Evolutionary conservation across 805 yeast species (phyloP).

Genomic region (Myxozyma kluyveri): DNA sequence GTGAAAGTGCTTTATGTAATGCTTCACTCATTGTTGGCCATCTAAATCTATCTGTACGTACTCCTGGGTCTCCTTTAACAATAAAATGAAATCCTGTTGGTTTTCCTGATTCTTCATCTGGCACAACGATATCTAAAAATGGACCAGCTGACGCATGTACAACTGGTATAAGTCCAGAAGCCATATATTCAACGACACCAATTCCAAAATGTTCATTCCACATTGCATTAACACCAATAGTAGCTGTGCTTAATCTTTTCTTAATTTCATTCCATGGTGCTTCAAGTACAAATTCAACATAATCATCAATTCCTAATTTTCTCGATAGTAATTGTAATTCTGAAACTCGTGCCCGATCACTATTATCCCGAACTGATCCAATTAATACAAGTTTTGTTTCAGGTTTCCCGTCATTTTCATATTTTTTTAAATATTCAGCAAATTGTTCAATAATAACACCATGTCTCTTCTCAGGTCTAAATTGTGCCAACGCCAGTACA

Average conservation of each 20-base stretch:
- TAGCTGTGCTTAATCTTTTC: conserved; percentile 51
- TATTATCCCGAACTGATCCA: conserved; percentile 76
- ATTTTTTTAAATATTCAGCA: conserved; percentile 50
- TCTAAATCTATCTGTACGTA: no score
- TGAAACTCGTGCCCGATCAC: conserved; percentile 61
- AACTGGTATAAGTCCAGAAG: conserved; percentile 81
- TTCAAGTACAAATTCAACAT: conserved; percentile 62
- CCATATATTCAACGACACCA: conserved; percentile 89
- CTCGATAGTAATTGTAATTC: conserved; percentile 47
- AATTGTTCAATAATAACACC: conserved; percentile 63
- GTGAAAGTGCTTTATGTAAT: conserved; percentile 46
- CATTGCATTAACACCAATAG: conserved; percentile 90
- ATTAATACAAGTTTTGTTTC: conserved; percentile 56
- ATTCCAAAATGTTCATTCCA: conserved; percentile 99
- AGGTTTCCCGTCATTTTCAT: neutral
- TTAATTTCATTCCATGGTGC: conserved; percentile 66
- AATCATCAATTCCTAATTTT: conserved; percentile 45
- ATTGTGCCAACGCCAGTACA: conserved; percentile 77
- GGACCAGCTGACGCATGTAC: conserved; percentile 98
- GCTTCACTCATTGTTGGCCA: conserved; percentile 44
- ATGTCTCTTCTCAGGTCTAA: conserved; percentile 93
- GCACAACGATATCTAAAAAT: conserved; percentile 72
- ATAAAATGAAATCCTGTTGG: conserved; percentile 80
- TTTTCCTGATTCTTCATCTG: conserved; percentile 39
- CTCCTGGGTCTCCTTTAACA: conserved; percentile 55